Conservation (phyloP, 257 asterid genomes). For the Gardenia jasminoides region DNA sequence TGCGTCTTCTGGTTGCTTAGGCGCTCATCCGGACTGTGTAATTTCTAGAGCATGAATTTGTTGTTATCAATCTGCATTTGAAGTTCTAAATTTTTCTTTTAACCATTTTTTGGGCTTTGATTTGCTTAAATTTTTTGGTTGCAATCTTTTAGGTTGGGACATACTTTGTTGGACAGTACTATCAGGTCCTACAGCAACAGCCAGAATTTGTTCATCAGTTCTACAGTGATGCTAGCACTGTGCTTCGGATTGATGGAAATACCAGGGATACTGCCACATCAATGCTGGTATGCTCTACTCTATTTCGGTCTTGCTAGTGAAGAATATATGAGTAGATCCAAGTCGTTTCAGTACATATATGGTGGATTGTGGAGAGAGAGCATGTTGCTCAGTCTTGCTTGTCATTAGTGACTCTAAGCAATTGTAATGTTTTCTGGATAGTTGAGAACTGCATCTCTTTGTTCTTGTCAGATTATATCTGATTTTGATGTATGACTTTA, state of each 20-base stretch:
- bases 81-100: not conserved
- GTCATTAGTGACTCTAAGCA: not conserved
- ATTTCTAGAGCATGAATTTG: not conserved
- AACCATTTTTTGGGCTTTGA: not conserved
- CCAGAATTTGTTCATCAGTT: slow-evolving; percentile 86
- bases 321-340: not conserved
- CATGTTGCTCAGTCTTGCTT: not conserved
- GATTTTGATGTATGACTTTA: no score
- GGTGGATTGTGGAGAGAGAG: not conserved
- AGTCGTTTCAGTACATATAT: no score
- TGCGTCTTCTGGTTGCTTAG: not conserved
- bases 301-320: not conserved
- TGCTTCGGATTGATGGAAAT: slow-evolving; percentile 88
- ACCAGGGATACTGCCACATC: slow-evolving; percentile 70
- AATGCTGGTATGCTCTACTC: slow-evolving; percentile 63
- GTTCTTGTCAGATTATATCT: not conserved
- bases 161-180: slow-evolving; percentile 93
- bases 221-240: slow-evolving; percentile 83
- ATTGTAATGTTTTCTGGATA: not conserved
- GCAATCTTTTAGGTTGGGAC: slow-evolving; percentile 72
- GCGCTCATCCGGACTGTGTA: not conserved
- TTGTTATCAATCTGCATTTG: not conserved
- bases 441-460: not conserved
- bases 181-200: slow-evolving; percentile 83
- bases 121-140: slow-evolving; percentile 9